Conservation (phyloP, 495 filamentous ascomycete genomes). For the Thermothielavioides terrestris region DNA sequence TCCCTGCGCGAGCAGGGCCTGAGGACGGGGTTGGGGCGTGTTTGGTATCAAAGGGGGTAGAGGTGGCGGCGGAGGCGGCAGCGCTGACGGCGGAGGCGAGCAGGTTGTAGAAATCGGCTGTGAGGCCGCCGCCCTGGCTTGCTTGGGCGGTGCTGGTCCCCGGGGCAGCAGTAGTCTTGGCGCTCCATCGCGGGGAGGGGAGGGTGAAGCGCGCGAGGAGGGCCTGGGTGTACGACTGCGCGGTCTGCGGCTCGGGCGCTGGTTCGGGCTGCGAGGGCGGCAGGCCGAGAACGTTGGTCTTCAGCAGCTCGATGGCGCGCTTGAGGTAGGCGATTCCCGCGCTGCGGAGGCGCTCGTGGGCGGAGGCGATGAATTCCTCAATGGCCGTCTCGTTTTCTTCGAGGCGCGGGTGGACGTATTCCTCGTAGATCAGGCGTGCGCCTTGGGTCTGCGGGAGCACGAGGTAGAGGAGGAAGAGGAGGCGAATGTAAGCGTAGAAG, state of each 20-base stretch:
- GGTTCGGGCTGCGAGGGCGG: slow-evolving; percentile 41
- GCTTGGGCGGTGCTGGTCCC: slow-evolving; percentile 13
- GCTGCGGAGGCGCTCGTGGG: slow-evolving; percentile 69
- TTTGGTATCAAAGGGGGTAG: slow-evolving; percentile 1
- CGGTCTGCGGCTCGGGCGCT: slow-evolving; percentile 25
- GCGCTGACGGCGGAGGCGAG: slow-evolving; percentile 63
- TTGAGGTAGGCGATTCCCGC: slow-evolving; percentile 78
- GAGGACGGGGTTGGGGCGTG: slow-evolving; percentile 36
- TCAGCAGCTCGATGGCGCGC: slow-evolving; percentile 63
- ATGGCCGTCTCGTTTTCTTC: slow-evolving; percentile 80
- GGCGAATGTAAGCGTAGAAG: slow-evolving; percentile 89
- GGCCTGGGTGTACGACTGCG: slow-evolving; percentile 66
- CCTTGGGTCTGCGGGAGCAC: slow-evolving; percentile 96
- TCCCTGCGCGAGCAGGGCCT: not conserved
- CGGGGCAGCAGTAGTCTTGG: slow-evolving; percentile 3
- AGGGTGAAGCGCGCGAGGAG: slow-evolving; percentile 80
- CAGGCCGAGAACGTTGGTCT: slow-evolving; percentile 63
- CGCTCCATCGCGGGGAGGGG: slow-evolving; percentile 45
- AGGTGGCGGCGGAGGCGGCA: slow-evolving; percentile 30
- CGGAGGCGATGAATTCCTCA: slow-evolving; percentile 75
- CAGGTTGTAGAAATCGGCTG: slow-evolving; percentile 63
- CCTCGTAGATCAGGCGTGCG: slow-evolving; percentile 72
- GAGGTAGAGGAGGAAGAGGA: slow-evolving; percentile 84
- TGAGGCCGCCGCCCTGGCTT: slow-evolving; percentile 34
- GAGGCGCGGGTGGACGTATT: slow-evolving; percentile 82